Evolutionary conservation across 176 grass and related monocot species (phyloP), one percentile per base, ranked within the genome.

Genomic region (Aegilops sharonensis): DNA sequence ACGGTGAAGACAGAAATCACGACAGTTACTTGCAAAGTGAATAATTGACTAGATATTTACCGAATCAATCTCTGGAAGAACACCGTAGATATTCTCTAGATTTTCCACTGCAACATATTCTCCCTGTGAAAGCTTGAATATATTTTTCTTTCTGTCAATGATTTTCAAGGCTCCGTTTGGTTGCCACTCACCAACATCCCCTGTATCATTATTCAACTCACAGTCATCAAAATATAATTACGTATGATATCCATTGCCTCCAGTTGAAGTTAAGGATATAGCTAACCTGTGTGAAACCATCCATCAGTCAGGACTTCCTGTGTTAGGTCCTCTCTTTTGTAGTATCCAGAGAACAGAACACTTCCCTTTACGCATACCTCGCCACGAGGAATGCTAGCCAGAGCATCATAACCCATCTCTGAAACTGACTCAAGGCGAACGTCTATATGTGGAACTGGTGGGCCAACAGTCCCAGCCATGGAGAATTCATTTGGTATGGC

Each of bases 141-240:
- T 98, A 81, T 95, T 98, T 65, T 98, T 98, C 90, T 95, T 98
- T 79, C 95, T 93, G 79, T 98, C 95, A 91, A 98, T 95, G 54
- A 98, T 87, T 88, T 98, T 98, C 79, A 98, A 81, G 81, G 89
- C 78, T 80, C 95, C 95, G 68, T 95, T 74, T 88, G 88, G 64
- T 81, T 98, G 93, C 91, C 91, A 98, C 81, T 98, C 95, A 71
- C 95, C 95, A 88, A 98, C 82, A 87, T 98, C 95, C 59, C 95
- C 96, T 95, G 91, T 74, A 83, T 64, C 17, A 67, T 64, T 23
- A 81, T 74, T 72, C 32, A 42, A 37, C 43, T 48, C 78, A 79
- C 9, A 86, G 23, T 64, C 42, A 43, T 64, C 21, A 4, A 54
- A 86, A 30, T 37, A 69, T 27, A 74, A 27, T 72, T 47, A 9